Percentiles rank a stretch among this genome's conserved stretches.
These are phyloP conservation scores for Raffaelea arxii DNA, from an alignment of 2,329 filamentous ascomycete genomes.

Conservation along the genomic window DNA sequence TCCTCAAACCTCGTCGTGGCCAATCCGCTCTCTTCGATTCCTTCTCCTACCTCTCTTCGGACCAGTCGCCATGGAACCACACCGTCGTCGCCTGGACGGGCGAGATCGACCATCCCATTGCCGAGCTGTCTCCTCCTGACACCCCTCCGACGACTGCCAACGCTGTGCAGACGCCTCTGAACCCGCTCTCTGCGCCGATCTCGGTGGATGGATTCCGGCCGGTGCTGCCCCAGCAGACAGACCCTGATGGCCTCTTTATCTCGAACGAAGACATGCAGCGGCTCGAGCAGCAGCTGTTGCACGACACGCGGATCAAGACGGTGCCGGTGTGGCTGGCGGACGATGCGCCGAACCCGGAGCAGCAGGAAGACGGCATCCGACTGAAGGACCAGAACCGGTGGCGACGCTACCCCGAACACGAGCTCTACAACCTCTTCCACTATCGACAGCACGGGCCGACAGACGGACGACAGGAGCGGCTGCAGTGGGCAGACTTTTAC, in stretches of 20 bases:
- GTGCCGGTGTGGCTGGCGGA: constrained; percentile 85
- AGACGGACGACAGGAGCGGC: constrained; percentile 70
- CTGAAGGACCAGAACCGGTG: constrained; percentile 78
- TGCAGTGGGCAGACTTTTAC: constrained; percentile 88
- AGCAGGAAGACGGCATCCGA: constrained; percentile 54
- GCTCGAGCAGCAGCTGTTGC: constrained; percentile 64
- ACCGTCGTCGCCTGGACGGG: constrained; percentile 92
- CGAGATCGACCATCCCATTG: constrained; percentile 54
- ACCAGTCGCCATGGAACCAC: constrained; percentile 78
- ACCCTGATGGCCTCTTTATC: constrained; percentile 61
- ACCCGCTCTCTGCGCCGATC: constrained; percentile 69
- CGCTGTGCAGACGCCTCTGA: constrained; percentile 42
- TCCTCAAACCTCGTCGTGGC: constrained; percentile 67
- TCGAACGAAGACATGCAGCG: constrained; percentile 58
- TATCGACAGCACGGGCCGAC: constrained; percentile 92
- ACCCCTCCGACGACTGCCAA: constrained; percentile 40
- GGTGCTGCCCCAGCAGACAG: constrained; percentile 41
- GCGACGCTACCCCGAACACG: constrained; percentile 83
- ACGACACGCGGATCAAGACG: constrained; percentile 67
- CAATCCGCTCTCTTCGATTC: constrained; percentile 91
- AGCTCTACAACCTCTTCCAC: constrained; percentile 87
- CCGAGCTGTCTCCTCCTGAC: constrained; percentile 34
- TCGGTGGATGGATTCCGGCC: constrained; percentile 61
- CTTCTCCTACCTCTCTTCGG: constrained; percentile 78
- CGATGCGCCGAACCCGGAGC: constrained; percentile 48